A percentile compares a stretch with the other conserved stretches of the same genome.
Conservation (phyloP, 352 stramenopile genomes). For the Phytophthora niederhauseri region DNA sequence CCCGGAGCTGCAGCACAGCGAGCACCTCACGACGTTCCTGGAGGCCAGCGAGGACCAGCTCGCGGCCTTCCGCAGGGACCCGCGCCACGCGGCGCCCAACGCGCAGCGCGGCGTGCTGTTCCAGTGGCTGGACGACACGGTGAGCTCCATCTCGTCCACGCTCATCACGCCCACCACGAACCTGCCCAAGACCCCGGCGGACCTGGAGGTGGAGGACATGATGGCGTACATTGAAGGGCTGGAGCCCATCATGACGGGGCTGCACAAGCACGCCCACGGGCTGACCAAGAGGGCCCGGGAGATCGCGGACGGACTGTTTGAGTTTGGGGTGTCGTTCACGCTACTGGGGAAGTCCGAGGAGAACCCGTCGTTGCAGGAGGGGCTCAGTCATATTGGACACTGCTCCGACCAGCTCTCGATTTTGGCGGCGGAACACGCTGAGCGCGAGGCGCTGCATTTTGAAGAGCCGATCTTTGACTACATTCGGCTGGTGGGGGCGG, state of each 20-base stretch:
- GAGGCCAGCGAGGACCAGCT: slow-evolving; percentile 81
- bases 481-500: slow-evolving; percentile 95
- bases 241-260: slow-evolving; percentile 95
- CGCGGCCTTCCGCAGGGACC: slow-evolving; percentile 66
- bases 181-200: slow-evolving; percentile 88
- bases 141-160: slow-evolving; percentile 83
- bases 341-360: slow-evolving; percentile 95
- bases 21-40: slow-evolving; percentile 86
- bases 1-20: slow-evolving; percentile 84
- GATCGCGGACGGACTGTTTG: slow-evolving; percentile 96
- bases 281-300: slow-evolving; percentile 95
- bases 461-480: slow-evolving; percentile 97
- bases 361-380: slow-evolving; percentile 91
- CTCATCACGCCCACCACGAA: slow-evolving; percentile 54
- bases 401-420: slow-evolving; percentile 93
- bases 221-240: slow-evolving; percentile 96
- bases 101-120: slow-evolving; percentile 71
- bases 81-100: slow-evolving; percentile 51
- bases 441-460: slow-evolving; percentile 93
- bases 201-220: slow-evolving; percentile 96
- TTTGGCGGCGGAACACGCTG: slow-evolving; percentile 92
- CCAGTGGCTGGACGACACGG: slow-evolving; percentile 90
- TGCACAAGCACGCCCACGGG: slow-evolving; percentile 94
- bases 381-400: slow-evolving; percentile 92
- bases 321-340: slow-evolving; percentile 97